Percentiles rank a stretch among this genome's conserved stretches.
Conservation (phyloP, 768 basidiomycete species). For the Pilatotrama ljubarskyi region DNA sequence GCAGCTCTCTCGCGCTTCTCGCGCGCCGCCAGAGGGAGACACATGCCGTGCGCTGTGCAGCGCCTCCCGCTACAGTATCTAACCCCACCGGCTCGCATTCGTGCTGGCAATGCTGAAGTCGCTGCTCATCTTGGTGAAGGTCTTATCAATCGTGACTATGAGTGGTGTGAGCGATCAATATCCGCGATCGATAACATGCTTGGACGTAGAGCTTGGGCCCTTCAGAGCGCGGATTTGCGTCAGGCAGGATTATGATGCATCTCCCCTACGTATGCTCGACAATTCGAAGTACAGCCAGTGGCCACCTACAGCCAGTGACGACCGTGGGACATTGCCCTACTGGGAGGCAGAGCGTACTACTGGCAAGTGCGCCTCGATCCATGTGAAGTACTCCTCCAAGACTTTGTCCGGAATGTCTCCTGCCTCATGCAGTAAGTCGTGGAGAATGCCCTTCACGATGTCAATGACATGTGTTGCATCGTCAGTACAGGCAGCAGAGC, state of each 20-base stretch:
- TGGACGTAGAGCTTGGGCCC: too few species aligned
- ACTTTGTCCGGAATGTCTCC: conserved; percentile 60
- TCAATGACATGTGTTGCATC: background rate
- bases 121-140: background rate
- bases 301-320: too few species aligned
- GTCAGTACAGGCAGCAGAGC: too few species aligned
- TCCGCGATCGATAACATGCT: too few species aligned
- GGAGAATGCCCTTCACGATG: conserved; percentile 54
- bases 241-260: too few species aligned
- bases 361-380: conserved; percentile 36
- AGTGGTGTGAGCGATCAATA: conserved; percentile 3
- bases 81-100: background rate
- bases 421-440: conserved; percentile 75
- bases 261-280: too few species aligned
- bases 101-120: background rate
- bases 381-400: conserved; percentile 50
- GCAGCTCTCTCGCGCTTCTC: background rate
- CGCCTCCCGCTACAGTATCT: background rate
- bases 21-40: background rate
- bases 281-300: too few species aligned
- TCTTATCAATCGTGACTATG: background rate
- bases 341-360: background rate
- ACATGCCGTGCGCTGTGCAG: background rate
- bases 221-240: too few species aligned
- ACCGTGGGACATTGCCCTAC: too few species aligned